phyloP scores from a whole-genome alignment of 306 rosid genomes.

The Comarum palustre region DNA sequence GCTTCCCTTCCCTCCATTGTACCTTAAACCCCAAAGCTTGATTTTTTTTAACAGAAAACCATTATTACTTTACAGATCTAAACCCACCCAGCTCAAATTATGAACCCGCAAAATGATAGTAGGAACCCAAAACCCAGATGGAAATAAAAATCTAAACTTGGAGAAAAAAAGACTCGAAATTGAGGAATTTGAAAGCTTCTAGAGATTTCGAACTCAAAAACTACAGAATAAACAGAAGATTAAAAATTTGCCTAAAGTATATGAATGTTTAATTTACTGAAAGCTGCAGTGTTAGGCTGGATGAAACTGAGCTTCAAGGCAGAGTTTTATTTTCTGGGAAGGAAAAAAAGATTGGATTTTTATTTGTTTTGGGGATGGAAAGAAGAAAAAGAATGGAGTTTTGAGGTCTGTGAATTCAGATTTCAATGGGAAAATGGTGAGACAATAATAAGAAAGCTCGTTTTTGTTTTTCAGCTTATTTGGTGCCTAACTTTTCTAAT shows the following conservation, averaged over 20 bases:
- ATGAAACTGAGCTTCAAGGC: slow-evolving; percentile 22
- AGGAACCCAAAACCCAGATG: slow-evolving; percentile 14
- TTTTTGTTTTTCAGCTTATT: slow-evolving; percentile 63
- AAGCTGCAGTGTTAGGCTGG: slow-evolving; percentile 24
- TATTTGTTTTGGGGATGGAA: slow-evolving; percentile 22
- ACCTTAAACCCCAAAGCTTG: slow-evolving; percentile 33
- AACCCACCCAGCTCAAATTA: slow-evolving; percentile 15
- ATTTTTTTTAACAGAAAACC: slow-evolving; percentile 43
- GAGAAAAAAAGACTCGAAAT: neutral
- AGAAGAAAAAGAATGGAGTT: slow-evolving; percentile 32
- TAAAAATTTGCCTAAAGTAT: neutral
- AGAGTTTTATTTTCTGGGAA: slow-evolving; percentile 17
- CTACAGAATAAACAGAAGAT: slow-evolving; percentile 16
- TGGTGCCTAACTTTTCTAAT: slow-evolving; percentile 62
- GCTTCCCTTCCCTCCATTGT: slow-evolving; percentile 84
- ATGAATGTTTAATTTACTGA: slow-evolving; percentile 20
- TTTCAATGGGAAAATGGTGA: slow-evolving; percentile 54
- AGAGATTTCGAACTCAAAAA: slow-evolving; percentile 28
- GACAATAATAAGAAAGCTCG: slow-evolving; percentile 55
- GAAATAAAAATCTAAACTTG: neutral
- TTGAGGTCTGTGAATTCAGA: slow-evolving; percentile 37
- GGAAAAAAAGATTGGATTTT: slow-evolving; percentile 31
- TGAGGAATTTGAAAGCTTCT: slow-evolving; percentile 15
- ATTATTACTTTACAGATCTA: slow-evolving; percentile 29
- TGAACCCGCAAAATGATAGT: slow-evolving; percentile 14